Base-by-base conservation (phyloP, 495 filamentous ascomycete species). In the Jackrogersella multiformis region DNA sequence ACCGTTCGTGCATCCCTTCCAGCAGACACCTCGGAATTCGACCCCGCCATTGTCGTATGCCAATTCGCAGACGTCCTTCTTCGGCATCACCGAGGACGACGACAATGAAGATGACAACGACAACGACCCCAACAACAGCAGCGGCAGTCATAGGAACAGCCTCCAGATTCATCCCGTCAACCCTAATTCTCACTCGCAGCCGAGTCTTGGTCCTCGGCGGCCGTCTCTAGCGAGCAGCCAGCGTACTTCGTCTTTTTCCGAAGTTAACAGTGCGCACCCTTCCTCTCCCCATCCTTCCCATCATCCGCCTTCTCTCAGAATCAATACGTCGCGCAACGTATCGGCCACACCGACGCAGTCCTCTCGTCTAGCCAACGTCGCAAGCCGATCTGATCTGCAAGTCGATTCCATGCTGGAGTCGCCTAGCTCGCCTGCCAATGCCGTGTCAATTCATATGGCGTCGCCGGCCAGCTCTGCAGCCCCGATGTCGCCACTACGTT, bases 1-100 rank as follows among this genome's bases (percentile, higher is more conserved):
- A 4, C 77, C 73, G 10, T 87, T 87, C 64, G 77, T 85, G 16
- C 84, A 87, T 69, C 84, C 84, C 13, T 87, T 85, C 67, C 82
- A 84, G 59, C 84, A 87, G 66, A 85, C 78, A 0, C 84, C 84
- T 36, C 80, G 81, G n/a, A 85, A 81, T 5, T 82, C 83, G 15
- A 87, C 84, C 56, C 84, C 84, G 35, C 84, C 84, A 53, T 62
- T 79, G 26, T 84, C 82, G 26, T 85, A 85, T 69, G 80, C 81
- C 23, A 82, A 81, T 65, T 86, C 83, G 21, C 70, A 81, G 9
- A 78, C 79, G 0, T 82, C 81, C 7, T 77, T 84, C 55, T 79
- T 78, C 67, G 76, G 67, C 34, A 81, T 84, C 28, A 80, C 79
- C 24, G 84, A 86, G 61, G 78, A 77, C 64, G 83, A 84, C 39